Percentiles rank a stretch among this genome's conserved stretches.
Conservation (phyloP, 2,329 filamentous ascomycete genomes). For the Neurospora sp. region DNA sequence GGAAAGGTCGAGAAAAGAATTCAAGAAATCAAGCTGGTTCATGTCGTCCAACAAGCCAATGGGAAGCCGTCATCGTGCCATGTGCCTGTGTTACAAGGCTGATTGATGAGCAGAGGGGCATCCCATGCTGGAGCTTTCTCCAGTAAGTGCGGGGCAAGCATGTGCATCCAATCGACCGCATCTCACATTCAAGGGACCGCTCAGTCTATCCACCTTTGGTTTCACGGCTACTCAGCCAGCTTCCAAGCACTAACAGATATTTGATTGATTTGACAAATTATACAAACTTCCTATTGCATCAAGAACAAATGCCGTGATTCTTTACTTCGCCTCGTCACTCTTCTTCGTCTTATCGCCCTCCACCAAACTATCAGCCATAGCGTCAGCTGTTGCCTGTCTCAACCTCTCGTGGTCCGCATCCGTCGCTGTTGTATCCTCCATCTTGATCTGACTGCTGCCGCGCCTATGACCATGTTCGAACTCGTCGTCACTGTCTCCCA, state of each 20-base stretch:
- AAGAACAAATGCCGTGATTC: background rate
- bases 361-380: conserved; percentile 47
- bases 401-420: conserved; percentile 44
- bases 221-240: background rate
- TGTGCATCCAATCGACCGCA: background rate
- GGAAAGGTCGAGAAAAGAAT: background rate
- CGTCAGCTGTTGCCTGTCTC: conserved; percentile 55
- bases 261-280: background rate
- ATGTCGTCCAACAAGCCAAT: conserved; percentile 11
- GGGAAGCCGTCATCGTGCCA: conserved; percentile 9
- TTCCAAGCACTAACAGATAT: background rate
- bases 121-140: background rate
- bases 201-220: background rate
- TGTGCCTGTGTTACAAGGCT: conserved; percentile 13
- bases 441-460: conserved; percentile 37
- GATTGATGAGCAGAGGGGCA: conserved; percentile 5
- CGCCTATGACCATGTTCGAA: conserved; percentile 55
- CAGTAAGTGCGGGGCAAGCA: conserved; percentile 1
- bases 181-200: background rate
- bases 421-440: conserved; percentile 31
- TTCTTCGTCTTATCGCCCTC: conserved; percentile 25
- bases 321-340: background rate
- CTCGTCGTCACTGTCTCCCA: conserved; percentile 93
- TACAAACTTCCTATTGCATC: background rate
- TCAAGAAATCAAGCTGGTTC: background rate